Conservation (phyloP, 2,329 filamentous ascomycete species). For the Aspergillus novofumigatus region DNA sequence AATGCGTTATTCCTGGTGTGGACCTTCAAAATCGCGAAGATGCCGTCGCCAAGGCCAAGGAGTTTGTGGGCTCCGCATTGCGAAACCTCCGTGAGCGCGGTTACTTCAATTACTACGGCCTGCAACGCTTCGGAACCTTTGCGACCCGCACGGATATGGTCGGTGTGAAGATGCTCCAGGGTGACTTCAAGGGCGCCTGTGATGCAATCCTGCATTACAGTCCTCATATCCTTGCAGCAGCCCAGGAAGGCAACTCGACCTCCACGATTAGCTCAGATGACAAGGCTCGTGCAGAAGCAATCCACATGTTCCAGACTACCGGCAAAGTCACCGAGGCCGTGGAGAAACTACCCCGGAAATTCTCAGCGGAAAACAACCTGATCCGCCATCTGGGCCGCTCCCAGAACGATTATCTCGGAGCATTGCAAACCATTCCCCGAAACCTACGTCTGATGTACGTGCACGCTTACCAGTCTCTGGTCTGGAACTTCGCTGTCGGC, state of each 20-base stretch:
- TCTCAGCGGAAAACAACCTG: slow-evolving; percentile 72
- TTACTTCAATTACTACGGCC: slow-evolving; percentile 96
- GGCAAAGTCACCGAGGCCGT: slow-evolving; percentile 59
- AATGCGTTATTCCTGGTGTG: slow-evolving; percentile 62
- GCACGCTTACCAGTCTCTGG: slow-evolving; percentile 89
- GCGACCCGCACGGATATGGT: slow-evolving; percentile 78
- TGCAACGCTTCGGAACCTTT: slow-evolving; percentile 95
- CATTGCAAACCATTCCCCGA: slow-evolving; percentile 73
- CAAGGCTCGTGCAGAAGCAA: slow-evolving; percentile 70
- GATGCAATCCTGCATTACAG: slow-evolving; percentile 72
- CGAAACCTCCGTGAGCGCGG: slow-evolving; percentile 66
- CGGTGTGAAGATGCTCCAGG: slow-evolving; percentile 77
- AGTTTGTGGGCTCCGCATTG: slow-evolving; percentile 54
- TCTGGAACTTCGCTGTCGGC: slow-evolving; percentile 86
- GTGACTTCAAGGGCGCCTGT: slow-evolving; percentile 75
- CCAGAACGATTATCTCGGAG: slow-evolving; percentile 71
- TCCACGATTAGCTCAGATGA: slow-evolving; percentile 68
- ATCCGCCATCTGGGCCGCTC: slow-evolving; percentile 66
- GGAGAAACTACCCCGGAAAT: slow-evolving; percentile 70
- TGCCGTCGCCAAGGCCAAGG: slow-evolving; percentile 38
- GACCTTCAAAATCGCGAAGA: slow-evolving; percentile 44
- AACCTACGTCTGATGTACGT: slow-evolving; percentile 90
- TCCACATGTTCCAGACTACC: slow-evolving; percentile 66
- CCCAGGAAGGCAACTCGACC: slow-evolving; percentile 43
- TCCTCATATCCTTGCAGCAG: slow-evolving; percentile 56